Evolutionary conservation across 2,329 filamentous ascomycete species (phyloP).

Genomic region (Grosmannia clavigera): DNA sequence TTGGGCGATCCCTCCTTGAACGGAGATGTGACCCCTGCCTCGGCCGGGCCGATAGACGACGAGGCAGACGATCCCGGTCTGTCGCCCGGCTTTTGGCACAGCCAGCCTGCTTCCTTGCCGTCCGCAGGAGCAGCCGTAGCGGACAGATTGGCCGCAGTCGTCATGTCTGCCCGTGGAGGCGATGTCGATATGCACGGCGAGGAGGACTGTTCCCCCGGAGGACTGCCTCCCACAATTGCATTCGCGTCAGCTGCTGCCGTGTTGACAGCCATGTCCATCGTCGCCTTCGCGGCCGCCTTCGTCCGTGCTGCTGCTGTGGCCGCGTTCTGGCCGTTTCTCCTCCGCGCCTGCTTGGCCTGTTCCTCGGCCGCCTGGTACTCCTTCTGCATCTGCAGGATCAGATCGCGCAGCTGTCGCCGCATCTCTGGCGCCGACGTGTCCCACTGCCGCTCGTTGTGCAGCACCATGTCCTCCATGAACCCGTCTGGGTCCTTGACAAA

Average conservation of each 20-base stretch:
- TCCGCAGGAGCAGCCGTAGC: no score
- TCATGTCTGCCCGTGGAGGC: no score
- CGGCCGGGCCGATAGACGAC: conserved; percentile 1
- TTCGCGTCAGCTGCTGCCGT: no score
- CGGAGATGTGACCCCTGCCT: conserved; percentile 6
- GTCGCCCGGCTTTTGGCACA: neutral
- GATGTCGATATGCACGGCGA: no score
- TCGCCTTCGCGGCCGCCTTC: no score
- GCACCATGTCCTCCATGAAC: conserved; percentile 57
- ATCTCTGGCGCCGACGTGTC: conserved; percentile 46
- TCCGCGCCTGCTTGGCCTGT: conserved; percentile 20
- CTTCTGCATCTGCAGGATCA: conserved; percentile 50
- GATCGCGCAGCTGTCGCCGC: conserved; percentile 51
- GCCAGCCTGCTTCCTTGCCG: neutral
- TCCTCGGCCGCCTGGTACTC: conserved; percentile 37
- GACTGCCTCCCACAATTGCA: no score
- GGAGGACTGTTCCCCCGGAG: no score
- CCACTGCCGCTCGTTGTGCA: conserved; percentile 38
- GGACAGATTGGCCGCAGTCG: no score
- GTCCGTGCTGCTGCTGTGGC: neutral
- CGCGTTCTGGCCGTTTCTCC: neutral
- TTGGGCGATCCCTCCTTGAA: conserved; percentile 5
- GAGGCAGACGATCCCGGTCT: neutral
- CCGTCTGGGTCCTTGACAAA: conserved; percentile 64
- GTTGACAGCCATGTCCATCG: no score